Evolutionary conservation across 2,329 filamentous ascomycete genomes (phyloP), one percentile per base, ranked within the genome.

Genomic region (Beauveria pseudobassiana): DNA sequence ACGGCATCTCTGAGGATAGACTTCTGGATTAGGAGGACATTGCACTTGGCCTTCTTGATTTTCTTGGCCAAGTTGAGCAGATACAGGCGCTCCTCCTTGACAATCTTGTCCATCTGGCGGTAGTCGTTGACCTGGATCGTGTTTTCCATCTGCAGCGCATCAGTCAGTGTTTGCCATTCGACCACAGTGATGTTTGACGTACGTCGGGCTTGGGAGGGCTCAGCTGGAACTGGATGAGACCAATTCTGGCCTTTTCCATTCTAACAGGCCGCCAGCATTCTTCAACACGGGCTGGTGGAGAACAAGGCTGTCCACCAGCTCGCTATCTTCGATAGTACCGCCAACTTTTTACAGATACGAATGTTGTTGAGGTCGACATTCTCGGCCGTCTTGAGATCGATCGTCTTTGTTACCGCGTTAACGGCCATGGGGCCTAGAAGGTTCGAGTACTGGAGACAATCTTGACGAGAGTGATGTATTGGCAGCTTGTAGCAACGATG

Each of bases 21-120:
- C 80, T 99, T 99, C 74, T 99, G 95, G 69, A 99, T 98, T 68
- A 99, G 82, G 50, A 98, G 87, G 49, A 99, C 95, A 71, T 99
- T 99, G 80, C 95, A 99, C 82, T 98, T 99, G 68, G 95, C 93
- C 84, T 98, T 99, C 81, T 98, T 97, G 77, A 99, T 99, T 84
- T 98, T 99, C 86, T 99, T 98, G 73, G 96, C 93, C 86, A 99
- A 90, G 82, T 98, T 98, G 63, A 99, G 85, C 66, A 99, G 86
- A 78, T 99, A 99, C 69, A 95, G 90, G 68, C 95, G 91, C 81
- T 99, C 95, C 79, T 99, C 95, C 80, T 99, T 99, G 69, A 99
- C 85, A 67, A 99, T 99, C 84, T 98, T 99, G 82, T 99, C 95
- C 95, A 99, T 99, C 76, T 99, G 95, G 72, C 95, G 86, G 83